Percentiles rank a stretch among this genome's conserved stretches.
phyloP scores from a whole-genome alignment of 352 stramenopile species.

The Phytophthora macrochlamydospora region DNA sequence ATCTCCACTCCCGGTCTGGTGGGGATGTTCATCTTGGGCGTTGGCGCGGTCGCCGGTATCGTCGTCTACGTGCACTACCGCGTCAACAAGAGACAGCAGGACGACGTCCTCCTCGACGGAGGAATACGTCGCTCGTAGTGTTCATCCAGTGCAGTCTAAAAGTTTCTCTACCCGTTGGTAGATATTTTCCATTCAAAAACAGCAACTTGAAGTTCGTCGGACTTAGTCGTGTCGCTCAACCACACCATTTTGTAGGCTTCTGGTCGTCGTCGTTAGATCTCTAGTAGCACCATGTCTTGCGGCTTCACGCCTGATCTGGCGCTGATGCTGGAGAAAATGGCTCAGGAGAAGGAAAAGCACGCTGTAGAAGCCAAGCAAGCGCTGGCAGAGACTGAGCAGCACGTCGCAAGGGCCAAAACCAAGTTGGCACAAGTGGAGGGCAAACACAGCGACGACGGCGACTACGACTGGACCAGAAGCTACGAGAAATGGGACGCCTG shows the following conservation, averaged over 20 bases:
- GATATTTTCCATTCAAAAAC: background rate
- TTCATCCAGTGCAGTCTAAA: conserved; percentile 18
- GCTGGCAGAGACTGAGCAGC: conserved; percentile 41
- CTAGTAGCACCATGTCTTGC: conserved; percentile 51
- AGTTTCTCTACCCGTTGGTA: background rate
- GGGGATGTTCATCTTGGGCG: conserved; percentile 54
- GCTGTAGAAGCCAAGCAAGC: conserved; percentile 37
- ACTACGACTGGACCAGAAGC: conserved; percentile 78
- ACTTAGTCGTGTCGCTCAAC: background rate
- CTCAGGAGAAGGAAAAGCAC: conserved; percentile 61
- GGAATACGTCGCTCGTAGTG: conserved; percentile 14
- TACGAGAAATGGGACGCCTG: conserved; percentile 85
- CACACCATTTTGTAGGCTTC: no score
- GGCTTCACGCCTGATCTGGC: conserved; percentile 70
- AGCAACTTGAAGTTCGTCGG: conserved; percentile 12
- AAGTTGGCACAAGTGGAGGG: conserved; percentile 35
- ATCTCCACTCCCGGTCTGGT: conserved; percentile 58
- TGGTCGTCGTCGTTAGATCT: background rate
- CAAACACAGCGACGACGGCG: conserved; percentile 20
- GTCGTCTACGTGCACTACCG: conserved; percentile 65
- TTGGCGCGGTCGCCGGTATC: conserved; percentile 49
- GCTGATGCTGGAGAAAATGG: conserved; percentile 70
- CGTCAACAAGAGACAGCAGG: conserved; percentile 59
- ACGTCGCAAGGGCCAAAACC: conserved; percentile 45
- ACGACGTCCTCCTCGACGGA: conserved; percentile 67